Percentiles rank a stretch among this genome's conserved stretches.
Conservation (phyloP, 192 early-diverging fungal genomes). For the Glomus cerebriforme region DNA sequence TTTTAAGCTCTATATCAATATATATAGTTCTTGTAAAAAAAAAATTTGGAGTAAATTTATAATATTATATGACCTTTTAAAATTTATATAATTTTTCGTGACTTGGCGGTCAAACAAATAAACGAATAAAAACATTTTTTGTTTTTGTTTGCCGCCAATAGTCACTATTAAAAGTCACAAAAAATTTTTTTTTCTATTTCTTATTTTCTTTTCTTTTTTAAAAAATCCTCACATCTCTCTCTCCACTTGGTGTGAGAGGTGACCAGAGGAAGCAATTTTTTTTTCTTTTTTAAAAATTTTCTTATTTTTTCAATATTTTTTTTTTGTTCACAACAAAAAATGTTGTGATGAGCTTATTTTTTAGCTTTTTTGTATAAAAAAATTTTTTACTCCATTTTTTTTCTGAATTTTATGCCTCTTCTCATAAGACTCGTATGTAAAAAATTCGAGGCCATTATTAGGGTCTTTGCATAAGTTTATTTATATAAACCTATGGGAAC, state of each 20-base stretch:
- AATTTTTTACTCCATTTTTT: slow-evolving; percentile 6
- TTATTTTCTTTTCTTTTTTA: background rate
- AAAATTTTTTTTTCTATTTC: background rate
- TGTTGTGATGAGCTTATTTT: background rate
- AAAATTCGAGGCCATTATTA: background rate
- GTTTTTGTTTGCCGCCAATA: background rate
- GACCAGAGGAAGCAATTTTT: background rate
- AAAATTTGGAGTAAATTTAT: background rate
- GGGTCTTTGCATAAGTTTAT: background rate
- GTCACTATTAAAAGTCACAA: no score
- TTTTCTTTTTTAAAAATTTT: background rate
- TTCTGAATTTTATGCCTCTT: background rate
- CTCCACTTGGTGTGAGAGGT: slow-evolving; percentile 14
- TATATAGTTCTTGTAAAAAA: background rate
- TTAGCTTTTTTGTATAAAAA: background rate
- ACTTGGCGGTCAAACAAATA: background rate
- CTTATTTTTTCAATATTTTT: background rate
- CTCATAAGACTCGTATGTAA: background rate
- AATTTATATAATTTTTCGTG: background rate
- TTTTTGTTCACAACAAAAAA: no score
- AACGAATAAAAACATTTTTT: background rate
- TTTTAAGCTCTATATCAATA: background rate
- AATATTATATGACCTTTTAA: background rate
- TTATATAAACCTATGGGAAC: background rate
- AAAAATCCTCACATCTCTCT: background rate